Base-by-base conservation (phyloP, 371 early-diverging fungal species). In the Catenaria anguillulae region DNA sequence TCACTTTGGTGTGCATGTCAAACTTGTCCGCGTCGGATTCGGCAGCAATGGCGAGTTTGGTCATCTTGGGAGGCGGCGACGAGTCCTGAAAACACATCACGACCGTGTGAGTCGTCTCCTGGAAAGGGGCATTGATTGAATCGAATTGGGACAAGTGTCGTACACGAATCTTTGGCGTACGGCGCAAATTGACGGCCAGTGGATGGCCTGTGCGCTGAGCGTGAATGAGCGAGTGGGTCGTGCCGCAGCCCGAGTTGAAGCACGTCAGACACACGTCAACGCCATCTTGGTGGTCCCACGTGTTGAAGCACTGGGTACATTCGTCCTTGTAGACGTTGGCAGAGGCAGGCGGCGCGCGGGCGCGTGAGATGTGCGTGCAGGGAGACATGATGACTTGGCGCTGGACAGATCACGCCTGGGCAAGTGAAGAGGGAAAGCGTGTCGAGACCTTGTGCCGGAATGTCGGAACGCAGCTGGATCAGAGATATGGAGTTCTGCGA, bases 181-280 rank as follows among this genome's bases (percentile, higher is more conserved):
- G 31, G 33, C 26, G 40, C 31, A 96, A 86, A 71, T 93, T 97
- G 50, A 93, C 70, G 21, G 80, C 82, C 50, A 97, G 67, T 19
- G 88, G 77, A 67, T 97, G 97, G 0, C 72, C 75, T 33, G 76
- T 71, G 64, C 86, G 82, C 45, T 74, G 67, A 50, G 70, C 77
- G 71, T 97, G 97, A 33, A 78, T 73, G 56, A 73, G 68, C 35
- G 87, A 84, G 71, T 97, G 97, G 0, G 69, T 61, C 36, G 71
- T 76, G 15, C 74, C 67, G 67, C 97, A 96, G 2, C 90, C 91
- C 33, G 90, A 90, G 66, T 92, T 92, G 69, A 89, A 93, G 75
- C 97, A 96, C 6, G 83, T 78, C 42, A 96, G 74, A 65, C 97
- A 96, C 19, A 96, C 92, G 69, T 94, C 89, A 63, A 96, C 73